These are phyloP conservation scores for Immersiporthe knoxdaviesiana DNA, from an alignment of 2,329 filamentous ascomycete genomes.

Conservation along the genomic window DNA sequence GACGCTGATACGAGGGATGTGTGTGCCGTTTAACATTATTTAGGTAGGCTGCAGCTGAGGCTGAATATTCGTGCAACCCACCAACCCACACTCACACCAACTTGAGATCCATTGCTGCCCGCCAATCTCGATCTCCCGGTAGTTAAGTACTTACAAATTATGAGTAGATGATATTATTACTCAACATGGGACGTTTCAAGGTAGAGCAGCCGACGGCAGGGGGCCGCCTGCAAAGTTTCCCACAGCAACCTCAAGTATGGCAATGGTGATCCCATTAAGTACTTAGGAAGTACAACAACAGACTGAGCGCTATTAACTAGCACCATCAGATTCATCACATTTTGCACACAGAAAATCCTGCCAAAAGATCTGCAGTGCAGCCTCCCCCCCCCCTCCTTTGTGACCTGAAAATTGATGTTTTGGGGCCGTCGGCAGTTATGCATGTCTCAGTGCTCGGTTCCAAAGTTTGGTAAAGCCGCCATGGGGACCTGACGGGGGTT, in stretches of 20 bases:
- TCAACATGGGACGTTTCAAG: background rate
- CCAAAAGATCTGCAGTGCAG: background rate
- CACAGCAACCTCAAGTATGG: background rate
- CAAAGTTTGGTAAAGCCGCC: background rate
- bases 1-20: too few relatives aligned
- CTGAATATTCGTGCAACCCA: background rate
- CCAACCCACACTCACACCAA: background rate
- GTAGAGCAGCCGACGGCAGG: background rate
- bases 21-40: background rate
- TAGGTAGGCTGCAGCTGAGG: background rate
- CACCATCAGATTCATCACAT: background rate
- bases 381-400: background rate
- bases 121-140: background rate
- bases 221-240: background rate
- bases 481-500: background rate
- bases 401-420: background rate
- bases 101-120: background rate
- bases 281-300: too few relatives aligned
- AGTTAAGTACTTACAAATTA: background rate
- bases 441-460: slow-evolving; percentile 6
- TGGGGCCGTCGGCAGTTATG: background rate
- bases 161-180: too few relatives aligned
- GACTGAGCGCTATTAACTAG: too few relatives aligned
- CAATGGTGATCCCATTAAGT: too few relatives aligned
- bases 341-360: background rate